Base-by-base conservation (phyloP, 2,329 filamentous ascomycete genomes). In the Venturia pyrina region DNA sequence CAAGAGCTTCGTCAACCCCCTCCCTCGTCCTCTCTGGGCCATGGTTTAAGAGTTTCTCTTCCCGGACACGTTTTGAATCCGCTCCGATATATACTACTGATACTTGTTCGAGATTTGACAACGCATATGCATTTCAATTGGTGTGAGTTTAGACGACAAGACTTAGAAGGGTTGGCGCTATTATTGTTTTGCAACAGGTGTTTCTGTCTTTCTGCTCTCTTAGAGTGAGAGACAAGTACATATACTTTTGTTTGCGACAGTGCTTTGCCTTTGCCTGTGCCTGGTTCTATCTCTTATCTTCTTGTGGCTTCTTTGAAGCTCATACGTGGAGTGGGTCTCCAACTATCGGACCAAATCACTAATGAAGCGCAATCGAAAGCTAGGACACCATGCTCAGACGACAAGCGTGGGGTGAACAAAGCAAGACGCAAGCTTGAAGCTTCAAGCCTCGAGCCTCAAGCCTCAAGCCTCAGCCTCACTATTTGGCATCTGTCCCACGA, bases 1-100 rank as follows among this genome's bases (percentile, higher is more conserved):
- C 17, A 28, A 56, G 24, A 40, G 32, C n/a, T 21, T 43, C 34
- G 37, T 37, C 11, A 56, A 57, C 19, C 37, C 63, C 13, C 63
- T 65, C 19, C 63, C 63, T 34, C 48, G 63, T 13, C 63, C 63
- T 43, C 53, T 65, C 19, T 65, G 63, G 63, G 63, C 63, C 40
- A 57, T 65, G 53, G 63, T 65, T 17, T 65, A 10, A 62, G 37
- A 46, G 17, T 21, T 11, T 37, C 28, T 59, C 53, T 15, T 19
- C 17, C 32, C 15, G 2, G 19, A 37, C 3, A 21, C 21, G 1
- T 34, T 37, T 37, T 37, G 7, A 15, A 37, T 37, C 19, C 19
- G 32, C 32, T 37, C n/a, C 17, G 53, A 40, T 37, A 5, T 34
- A 28, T 13, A 10, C n/a, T 59, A n/a, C 53, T 59, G 28, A 37